Conservation (phyloP, 2,329 filamentous ascomycete species). For the Colletotrichum euphorbiae region DNA sequence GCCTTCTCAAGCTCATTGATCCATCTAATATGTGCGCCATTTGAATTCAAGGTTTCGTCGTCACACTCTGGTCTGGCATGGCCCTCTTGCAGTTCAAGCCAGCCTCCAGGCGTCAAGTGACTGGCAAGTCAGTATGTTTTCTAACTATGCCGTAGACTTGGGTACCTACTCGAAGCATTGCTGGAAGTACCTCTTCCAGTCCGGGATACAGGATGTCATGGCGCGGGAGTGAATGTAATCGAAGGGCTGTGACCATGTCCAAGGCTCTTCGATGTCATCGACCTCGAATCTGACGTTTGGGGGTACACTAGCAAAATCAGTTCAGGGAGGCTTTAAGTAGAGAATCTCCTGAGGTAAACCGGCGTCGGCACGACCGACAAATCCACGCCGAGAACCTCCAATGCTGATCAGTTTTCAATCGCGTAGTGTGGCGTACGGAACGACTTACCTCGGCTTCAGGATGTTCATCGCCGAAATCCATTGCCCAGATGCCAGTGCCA, state of each 20-base stretch:
- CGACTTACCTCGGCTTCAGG: slow-evolving; percentile 46
- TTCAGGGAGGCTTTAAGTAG: background rate
- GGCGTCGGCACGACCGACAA: slow-evolving; percentile 54
- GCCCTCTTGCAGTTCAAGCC: slow-evolving; percentile 57
- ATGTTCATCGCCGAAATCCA: slow-evolving; percentile 56
- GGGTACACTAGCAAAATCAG: slow-evolving; percentile 52
- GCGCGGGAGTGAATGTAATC: slow-evolving; percentile 66
- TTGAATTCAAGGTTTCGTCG: slow-evolving; percentile 51
- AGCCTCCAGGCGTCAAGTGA: slow-evolving; percentile 56
- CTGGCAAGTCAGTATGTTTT: slow-evolving; percentile 44
- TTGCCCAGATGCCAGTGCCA: slow-evolving; percentile 58
- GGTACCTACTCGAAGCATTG: slow-evolving; percentile 53
- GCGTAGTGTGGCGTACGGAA: no score
- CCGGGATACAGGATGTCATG: slow-evolving; percentile 62
- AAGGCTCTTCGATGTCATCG: slow-evolving; percentile 66
- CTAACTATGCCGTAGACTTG: background rate
- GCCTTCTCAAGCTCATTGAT: slow-evolving; percentile 46
- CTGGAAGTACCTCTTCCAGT: slow-evolving; percentile 61
- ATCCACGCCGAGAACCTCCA: slow-evolving; percentile 52
- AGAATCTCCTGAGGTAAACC: no score
- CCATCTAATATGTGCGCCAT: slow-evolving; percentile 47
- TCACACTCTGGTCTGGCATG: slow-evolving; percentile 53
- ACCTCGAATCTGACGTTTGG: slow-evolving; percentile 67
- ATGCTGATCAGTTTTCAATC: background rate
- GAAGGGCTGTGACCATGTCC: slow-evolving; percentile 60